phyloP scores from a whole-genome alignment of 2,329 filamentous ascomycete species.

The Talaromyces sp. region DNA sequence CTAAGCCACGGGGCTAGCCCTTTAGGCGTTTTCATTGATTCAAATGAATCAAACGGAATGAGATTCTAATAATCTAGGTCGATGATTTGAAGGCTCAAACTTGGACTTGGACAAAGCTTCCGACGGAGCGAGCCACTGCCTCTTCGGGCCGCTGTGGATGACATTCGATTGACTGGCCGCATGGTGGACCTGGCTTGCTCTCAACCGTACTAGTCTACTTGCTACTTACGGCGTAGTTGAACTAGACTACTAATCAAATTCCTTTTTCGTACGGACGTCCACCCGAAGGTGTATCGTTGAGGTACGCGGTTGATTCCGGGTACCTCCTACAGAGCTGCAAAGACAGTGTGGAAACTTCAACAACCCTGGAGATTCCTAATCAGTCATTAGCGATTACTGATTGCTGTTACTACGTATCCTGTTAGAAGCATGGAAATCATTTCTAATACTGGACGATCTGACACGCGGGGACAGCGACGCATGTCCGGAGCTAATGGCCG shows the following conservation, averaged over 20 bases:
- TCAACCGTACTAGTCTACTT: slow-evolving; percentile 5
- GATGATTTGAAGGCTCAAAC: slow-evolving; percentile 6
- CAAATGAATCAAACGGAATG: background rate
- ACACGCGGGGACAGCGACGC: background rate
- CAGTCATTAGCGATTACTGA: background rate
- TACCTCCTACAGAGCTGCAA: background rate
- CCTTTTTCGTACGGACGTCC: background rate
- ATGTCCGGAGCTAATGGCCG: background rate
- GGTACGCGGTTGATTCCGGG: background rate
- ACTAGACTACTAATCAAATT: background rate
- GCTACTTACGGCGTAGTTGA: background rate
- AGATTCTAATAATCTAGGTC: background rate
- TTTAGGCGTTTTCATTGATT: background rate
- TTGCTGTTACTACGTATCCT: too few relatives aligned
- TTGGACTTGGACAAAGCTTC: slow-evolving; percentile 18
- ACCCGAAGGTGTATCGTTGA: background rate
- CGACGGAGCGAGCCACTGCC: slow-evolving; percentile 17
- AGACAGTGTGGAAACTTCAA: background rate
- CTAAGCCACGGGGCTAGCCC: slow-evolving; percentile 8
- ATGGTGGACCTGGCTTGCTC: slow-evolving; percentile 11
- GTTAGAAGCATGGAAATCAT: background rate
- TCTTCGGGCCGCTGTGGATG: slow-evolving; percentile 16
- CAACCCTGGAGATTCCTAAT: background rate
- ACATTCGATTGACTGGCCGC: slow-evolving; percentile 14
- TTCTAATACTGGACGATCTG: background rate